Evolutionary conservation across 2,329 filamentous ascomycete genomes (phyloP).

Genomic region (Coniochaeta sp.): DNA sequence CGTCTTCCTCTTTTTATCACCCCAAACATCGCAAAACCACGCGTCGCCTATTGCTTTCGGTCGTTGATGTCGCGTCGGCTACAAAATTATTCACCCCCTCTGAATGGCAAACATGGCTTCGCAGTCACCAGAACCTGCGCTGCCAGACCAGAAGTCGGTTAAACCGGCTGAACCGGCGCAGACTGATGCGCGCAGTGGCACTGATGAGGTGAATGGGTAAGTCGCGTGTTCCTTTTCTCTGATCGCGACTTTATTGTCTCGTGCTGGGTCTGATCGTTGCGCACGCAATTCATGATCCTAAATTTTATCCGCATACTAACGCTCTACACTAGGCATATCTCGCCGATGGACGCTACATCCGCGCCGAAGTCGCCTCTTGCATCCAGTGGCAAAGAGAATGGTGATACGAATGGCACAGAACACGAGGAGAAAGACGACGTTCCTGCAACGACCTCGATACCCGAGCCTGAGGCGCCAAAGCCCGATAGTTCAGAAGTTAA

Average conservation of each 20-base stretch:
- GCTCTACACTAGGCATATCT: slow-evolving; percentile 16
- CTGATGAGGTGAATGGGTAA: slow-evolving; percentile 47
- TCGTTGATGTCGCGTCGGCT: slow-evolving; percentile 5
- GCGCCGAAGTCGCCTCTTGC: slow-evolving; percentile 9
- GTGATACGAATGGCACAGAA: not conserved
- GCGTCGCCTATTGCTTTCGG: not conserved
- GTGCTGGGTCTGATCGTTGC: slow-evolving; percentile 5
- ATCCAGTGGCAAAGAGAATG: slow-evolving; percentile 3
- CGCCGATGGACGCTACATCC: slow-evolving; percentile 12
- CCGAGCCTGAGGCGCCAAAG: slow-evolving; percentile 1
- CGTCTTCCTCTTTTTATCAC: not conserved
- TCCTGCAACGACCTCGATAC: not conserved
- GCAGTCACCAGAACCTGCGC: slow-evolving; percentile 31
- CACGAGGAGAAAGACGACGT: not conserved
- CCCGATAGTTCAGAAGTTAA: slow-evolving; percentile 10
- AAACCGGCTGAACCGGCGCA: slow-evolving; percentile 45
- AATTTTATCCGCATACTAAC: not conserved
- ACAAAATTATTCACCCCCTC: slow-evolving; percentile 20
- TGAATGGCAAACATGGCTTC: slow-evolving; percentile 49
- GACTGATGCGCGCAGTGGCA: slow-evolving; percentile 18
- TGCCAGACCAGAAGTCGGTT: slow-evolving; percentile 40
- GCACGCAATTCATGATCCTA: slow-evolving; percentile 10
- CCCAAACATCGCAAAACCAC: not conserved
- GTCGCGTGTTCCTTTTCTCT: slow-evolving; percentile 23
- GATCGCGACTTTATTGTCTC: not conserved